Base-by-base conservation (phyloP, 352 stramenopile genomes). In the Aphanomyces invadans region DNA sequence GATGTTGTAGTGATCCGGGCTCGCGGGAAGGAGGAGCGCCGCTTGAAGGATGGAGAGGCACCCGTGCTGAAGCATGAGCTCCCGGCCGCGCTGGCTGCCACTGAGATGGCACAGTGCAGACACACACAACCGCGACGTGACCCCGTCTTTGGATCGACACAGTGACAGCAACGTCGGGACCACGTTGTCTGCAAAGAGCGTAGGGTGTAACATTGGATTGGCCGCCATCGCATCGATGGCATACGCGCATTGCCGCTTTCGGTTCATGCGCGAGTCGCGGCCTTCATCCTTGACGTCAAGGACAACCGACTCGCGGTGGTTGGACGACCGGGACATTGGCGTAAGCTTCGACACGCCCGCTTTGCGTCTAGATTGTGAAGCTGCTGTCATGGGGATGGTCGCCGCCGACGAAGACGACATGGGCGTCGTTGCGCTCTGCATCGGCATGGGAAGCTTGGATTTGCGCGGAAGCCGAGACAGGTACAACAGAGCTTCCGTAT, bases 151-250 rank as follows among this genome's bases (percentile, higher is more conserved):
- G 9, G 80, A 83, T 32, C 82, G 80, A 21, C 78, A 74, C 10
- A 90, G 59, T n/a, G 74, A 56, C 46, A 91, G 71, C 0, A 91
- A 45, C 48, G 74, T 89, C 19, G 79, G 75, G 15, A 89, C 70
- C 12, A 87, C 76, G 54, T 86, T 87, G 73, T 89, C 82, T 23
- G 42, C 64, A 1, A 89, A 73, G 10, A 91, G 68, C 26, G 66
- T 81, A 1, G 62, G 55, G 31, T 85, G 80, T 26, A 89, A 71
- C 29, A 67, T 66, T 0, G 73, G 71, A 64, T 89, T 87, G 15
- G 72, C 46, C 2, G 82, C 82, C 82, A 91, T 91, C 29, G 80
- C 75, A 36, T 88, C 78, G 9, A 91, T 62, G 0, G 82, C 82
- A 15, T 80, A 48, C 3, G 78, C 77, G 51, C 83, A 91, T 59